phyloP scores from a whole-genome alignment of 768 basidiomycete genomes.

The Sporobolomyces roseus region DNA sequence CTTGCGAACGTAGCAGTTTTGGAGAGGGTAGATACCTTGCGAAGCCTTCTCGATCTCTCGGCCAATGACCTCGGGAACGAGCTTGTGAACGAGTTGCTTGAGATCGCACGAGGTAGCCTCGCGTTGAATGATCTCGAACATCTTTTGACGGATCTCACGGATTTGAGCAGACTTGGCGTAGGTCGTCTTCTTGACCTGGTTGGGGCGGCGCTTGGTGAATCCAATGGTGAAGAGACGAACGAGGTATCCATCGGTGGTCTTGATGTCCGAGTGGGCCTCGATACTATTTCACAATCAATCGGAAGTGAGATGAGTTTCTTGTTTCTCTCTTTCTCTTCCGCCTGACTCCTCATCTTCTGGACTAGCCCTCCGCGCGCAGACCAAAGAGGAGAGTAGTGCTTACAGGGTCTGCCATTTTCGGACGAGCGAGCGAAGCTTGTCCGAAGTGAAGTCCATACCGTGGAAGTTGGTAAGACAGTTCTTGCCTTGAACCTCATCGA shows the following conservation, averaged over 20 bases:
- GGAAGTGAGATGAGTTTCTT: too few relatives aligned
- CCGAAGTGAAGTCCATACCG: constrained; percentile 99
- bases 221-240: constrained; percentile 97
- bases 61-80: constrained; percentile 96
- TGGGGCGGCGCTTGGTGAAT: constrained; percentile 94
- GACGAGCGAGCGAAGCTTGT: constrained; percentile 98
- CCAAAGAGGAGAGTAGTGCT: neutral
- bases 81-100: constrained; percentile 96
- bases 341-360: too few relatives aligned
- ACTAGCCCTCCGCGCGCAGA: too few relatives aligned
- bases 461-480: constrained; percentile 99
- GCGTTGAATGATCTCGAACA: constrained; percentile 94
- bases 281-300: constrained; percentile 52
- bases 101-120: constrained; percentile 92
- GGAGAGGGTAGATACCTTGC: constrained; percentile 93
- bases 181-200: constrained; percentile 97
- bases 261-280: constrained; percentile 97
- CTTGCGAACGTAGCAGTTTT: constrained; percentile 98
- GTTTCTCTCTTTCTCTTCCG: too few relatives aligned
- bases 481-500: constrained; percentile 76
- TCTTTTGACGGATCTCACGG: constrained; percentile 96
- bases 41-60: constrained; percentile 99
- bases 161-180: constrained; percentile 94
- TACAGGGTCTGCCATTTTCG: constrained; percentile 96
- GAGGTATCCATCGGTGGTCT: constrained; percentile 99